Evolutionary conservation across 2,329 filamentous ascomycete species (phyloP).

Genomic region (Alternaria tenuissima): DNA sequence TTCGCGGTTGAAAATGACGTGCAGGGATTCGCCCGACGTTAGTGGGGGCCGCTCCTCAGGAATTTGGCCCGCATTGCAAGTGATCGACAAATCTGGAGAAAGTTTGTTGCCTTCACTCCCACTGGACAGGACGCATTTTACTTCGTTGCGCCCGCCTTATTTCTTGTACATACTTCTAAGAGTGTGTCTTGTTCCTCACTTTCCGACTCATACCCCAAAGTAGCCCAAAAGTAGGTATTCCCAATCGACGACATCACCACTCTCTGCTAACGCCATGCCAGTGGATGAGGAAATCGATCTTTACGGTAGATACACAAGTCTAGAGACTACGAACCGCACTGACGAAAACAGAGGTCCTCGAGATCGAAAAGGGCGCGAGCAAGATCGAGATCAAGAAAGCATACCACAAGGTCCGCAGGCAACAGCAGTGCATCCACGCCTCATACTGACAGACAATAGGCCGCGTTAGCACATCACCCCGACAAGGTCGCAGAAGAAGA

Average conservation of each 20-base stretch:
- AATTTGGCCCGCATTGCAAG: constrained; percentile 16
- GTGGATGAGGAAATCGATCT: constrained; percentile 64
- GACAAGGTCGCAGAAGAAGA: constrained; percentile 93
- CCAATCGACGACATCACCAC: neutral
- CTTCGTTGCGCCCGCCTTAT: constrained; percentile 3
- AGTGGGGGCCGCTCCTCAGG: constrained; percentile 15
- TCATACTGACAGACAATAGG: constrained; percentile 58
- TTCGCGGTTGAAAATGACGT: constrained; percentile 16
- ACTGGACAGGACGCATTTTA: neutral
- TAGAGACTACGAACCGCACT: constrained; percentile 24
- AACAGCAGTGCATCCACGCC: neutral
- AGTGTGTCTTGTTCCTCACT: neutral
- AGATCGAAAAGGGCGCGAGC: constrained; percentile 73
- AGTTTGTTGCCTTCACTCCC: constrained; percentile 15
- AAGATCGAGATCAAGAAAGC: constrained; percentile 92
- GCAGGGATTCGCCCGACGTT: constrained; percentile 11
- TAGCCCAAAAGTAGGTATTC: constrained; percentile 5
- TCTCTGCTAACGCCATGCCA: constrained; percentile 24
- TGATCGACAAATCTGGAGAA: constrained; percentile 9
- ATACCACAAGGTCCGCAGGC: constrained; percentile 80
- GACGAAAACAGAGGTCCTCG: constrained; percentile 73
- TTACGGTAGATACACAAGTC: constrained; percentile 56
- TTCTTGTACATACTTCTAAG: constrained; percentile 17
- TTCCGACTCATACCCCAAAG: neutral
- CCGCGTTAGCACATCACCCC: constrained; percentile 87